These are phyloP conservation scores for Cucurbita maxima DNA, from an alignment of 306 rosid genomes.

Conservation along the genomic window DNA sequence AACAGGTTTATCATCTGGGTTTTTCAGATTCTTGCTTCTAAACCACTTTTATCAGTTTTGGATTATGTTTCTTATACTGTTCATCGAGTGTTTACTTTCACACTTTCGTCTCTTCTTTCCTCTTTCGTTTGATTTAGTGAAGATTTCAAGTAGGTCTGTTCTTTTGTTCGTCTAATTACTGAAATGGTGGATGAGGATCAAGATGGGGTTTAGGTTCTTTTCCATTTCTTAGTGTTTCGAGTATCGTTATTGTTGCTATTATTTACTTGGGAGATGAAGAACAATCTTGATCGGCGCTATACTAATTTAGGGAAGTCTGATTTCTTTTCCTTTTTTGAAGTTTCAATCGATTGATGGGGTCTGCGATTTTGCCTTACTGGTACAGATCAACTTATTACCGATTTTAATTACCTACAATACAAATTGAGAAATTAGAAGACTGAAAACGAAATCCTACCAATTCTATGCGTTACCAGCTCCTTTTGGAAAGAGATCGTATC, in stretches of 20 bases:
- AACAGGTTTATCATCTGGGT: conserved; percentile 5
- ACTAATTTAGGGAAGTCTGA: neutral
- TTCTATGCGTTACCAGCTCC: neutral
- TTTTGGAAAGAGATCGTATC: neutral
- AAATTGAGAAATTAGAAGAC: neutral
- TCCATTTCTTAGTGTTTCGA: too few relatives aligned
- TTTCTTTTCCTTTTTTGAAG: neutral
- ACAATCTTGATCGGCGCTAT: neutral
- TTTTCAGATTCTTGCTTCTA: neutral
- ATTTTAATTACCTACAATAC: neutral
- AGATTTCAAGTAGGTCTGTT: neutral
- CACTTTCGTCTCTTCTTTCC: neutral
- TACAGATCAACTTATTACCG: neutral
- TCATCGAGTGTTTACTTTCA: neutral
- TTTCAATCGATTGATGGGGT: neutral
- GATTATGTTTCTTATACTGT: neutral
- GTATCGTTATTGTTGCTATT: too few relatives aligned
- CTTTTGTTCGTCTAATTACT: neutral
- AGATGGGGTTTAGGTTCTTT: neutral
- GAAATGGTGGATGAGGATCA: neutral
- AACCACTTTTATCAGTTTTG: neutral
- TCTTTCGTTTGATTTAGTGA: neutral
- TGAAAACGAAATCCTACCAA: neutral
- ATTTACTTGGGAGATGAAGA: neutral
- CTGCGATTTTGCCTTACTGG: neutral